phyloP scores from a whole-genome alignment of 2,329 filamentous ascomycete genomes.

The Aureobasidium zeae region DNA sequence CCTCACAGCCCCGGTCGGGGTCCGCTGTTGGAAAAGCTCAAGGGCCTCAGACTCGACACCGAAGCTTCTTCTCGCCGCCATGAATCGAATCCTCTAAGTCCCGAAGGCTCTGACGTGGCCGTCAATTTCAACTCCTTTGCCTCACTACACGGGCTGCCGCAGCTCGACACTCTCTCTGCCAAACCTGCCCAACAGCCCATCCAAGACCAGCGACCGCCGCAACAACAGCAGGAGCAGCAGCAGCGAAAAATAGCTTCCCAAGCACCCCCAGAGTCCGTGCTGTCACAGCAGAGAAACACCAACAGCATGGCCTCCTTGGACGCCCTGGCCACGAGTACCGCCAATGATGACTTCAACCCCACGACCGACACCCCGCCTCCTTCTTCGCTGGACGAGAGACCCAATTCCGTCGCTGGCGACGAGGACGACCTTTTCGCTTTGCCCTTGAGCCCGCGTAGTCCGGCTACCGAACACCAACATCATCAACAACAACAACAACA shows the following conservation, averaged over 20 bases:
- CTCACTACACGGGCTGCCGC: constrained; percentile 43
- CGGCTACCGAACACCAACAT: no score
- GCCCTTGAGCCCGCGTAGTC: constrained; percentile 75
- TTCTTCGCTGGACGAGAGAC: constrained; percentile 21
- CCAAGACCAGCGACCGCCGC: no score
- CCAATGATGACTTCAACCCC: constrained; percentile 26
- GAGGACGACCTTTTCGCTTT: constrained; percentile 82
- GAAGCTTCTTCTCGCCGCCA: constrained; percentile 32
- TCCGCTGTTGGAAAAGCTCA: constrained; percentile 68
- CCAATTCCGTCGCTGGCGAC: constrained; percentile 33
- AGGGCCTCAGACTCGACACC: constrained; percentile 68
- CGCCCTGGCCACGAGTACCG: constrained; percentile 31
- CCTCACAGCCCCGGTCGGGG: constrained; percentile 55
- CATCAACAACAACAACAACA: no score
- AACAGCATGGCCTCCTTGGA: constrained; percentile 36
- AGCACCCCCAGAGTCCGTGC: constrained; percentile 31
- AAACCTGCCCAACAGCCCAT: constrained; percentile 32
- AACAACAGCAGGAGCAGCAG: no score
- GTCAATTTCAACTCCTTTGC: constrained; percentile 51
- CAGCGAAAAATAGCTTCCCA: constrained; percentile 21
- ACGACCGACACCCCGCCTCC: constrained; percentile 24
- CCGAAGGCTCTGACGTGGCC: constrained; percentile 54
- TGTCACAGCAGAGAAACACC: constrained; percentile 30
- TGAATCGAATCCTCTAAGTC: constrained; percentile 47
- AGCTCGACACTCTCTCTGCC: constrained; percentile 33